A percentile compares a stretch with the other conserved stretches of the same genome.
phyloP scores from a whole-genome alignment of 192 early-diverging fungal genomes.

The Coemansia sp. region DNA sequence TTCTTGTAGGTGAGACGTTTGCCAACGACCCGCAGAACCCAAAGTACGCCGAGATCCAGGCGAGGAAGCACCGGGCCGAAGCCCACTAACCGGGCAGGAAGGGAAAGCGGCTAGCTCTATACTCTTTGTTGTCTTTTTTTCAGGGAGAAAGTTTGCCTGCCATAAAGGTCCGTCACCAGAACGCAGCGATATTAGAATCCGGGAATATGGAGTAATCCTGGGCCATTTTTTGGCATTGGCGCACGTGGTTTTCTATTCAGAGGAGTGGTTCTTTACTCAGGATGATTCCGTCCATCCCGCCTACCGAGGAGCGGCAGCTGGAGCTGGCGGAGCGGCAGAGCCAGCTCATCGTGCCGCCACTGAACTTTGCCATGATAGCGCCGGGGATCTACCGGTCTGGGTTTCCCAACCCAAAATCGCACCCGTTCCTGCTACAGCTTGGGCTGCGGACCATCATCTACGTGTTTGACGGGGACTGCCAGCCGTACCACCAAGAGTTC shows the following conservation, averaged over 20 bases:
- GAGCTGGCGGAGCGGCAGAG: conserved; percentile 22
- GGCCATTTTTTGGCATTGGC: too few relatives aligned
- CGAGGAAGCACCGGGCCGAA: conserved; percentile 48
- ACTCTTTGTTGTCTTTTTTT: background rate
- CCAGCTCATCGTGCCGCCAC: conserved; percentile 74
- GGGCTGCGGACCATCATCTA: conserved; percentile 85
- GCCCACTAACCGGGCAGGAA: conserved; percentile 14
- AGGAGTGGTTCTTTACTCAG: too few relatives aligned
- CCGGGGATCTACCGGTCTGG: conserved; percentile 92
- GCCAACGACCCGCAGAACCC: conserved; percentile 45
- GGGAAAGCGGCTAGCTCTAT: background rate
- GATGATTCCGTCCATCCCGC: too few relatives aligned
- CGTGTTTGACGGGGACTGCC: conserved; percentile 67
- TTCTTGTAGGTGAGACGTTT: conserved; percentile 30
- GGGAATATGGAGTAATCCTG: too few relatives aligned
- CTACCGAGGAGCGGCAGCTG: conserved; percentile 22
- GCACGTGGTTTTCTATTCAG: too few relatives aligned
- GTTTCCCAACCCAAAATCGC: conserved; percentile 85
- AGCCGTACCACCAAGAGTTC: conserved; percentile 65
- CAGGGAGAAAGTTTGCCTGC: background rate
- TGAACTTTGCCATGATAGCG: conserved; percentile 94
- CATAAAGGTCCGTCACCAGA: too few relatives aligned
- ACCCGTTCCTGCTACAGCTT: conserved; percentile 82
- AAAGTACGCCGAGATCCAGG: conserved; percentile 49
- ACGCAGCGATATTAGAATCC: too few relatives aligned